Base-by-base conservation (phyloP, 768 basidiomycete species). In the Dentipellis fragilis region DNA sequence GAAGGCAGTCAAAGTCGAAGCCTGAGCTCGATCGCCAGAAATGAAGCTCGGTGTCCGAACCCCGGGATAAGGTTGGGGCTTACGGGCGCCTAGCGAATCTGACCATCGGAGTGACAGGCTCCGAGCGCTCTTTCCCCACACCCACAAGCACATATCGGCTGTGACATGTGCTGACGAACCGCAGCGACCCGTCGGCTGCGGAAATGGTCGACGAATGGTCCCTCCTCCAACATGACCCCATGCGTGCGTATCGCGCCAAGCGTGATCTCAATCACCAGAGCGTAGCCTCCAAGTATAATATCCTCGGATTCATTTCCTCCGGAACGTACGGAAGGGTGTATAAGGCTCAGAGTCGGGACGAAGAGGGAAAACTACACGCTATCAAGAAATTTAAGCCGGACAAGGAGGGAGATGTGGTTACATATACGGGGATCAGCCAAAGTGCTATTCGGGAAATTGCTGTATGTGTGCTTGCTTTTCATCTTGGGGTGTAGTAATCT, bases 351-450 rank as follows among this genome's bases (percentile, higher is more conserved):
- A 87, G 86, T 64, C 74, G 80, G 48, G 77, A 81, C 3, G 84
- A 85, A 42, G 81, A 49, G 19, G 22, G 76, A 2, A 75, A 73
- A 59, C 78, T 95, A 49, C 87, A 93, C 62, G 96, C 96, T 7
- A 98, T 99, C 73, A 99, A 99, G 77, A 99, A 98, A 70, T 98
- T 98, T 76, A 99, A 99, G 67, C 96, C 95, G 0, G 96, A 99
- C 77, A 98, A 98, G 70, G 96, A 99, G 72, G 95, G 95, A 19
- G 96, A 98, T 66, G 84, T 93, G 1, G 73, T 87, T 51, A 93
- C 93, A 0, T 99, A 98, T 68, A 97, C 95, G 9, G 96, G 95
- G 2, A 93, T 99, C 63, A 94, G 91, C 68, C 96, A 99, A 72
- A 95, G 92, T 70, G 96, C 95, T 4, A 91, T 93, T 63, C 77